These are phyloP conservation scores for Blastobotrys chiropterorum DNA, from an alignment of 805 yeast species.

Conservation along the genomic window DNA sequence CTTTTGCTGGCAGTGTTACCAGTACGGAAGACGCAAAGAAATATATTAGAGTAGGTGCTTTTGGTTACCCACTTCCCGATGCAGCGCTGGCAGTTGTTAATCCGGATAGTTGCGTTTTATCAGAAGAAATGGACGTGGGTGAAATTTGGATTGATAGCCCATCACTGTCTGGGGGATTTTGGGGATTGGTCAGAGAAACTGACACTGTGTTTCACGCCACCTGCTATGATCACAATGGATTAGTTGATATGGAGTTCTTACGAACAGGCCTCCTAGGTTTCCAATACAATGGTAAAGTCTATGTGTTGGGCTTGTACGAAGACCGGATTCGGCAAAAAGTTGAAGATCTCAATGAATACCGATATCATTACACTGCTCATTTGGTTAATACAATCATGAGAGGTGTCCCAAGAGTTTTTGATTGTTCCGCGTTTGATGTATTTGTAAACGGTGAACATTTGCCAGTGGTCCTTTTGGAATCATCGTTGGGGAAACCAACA, in stretches of 20 bases:
- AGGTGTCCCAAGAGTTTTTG: slow-evolving; percentile 73
- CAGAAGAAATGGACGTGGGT: slow-evolving; percentile 76
- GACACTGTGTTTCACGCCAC: slow-evolving; percentile 74
- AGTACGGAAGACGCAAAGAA: slow-evolving; percentile 37
- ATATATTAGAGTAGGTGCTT: slow-evolving; percentile 73
- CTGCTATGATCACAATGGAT: slow-evolving; percentile 66
- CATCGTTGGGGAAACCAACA: slow-evolving; percentile 34
- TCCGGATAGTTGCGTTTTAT: slow-evolving; percentile 78
- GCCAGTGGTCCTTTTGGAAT: slow-evolving; percentile 81
- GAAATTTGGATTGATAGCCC: slow-evolving; percentile 98
- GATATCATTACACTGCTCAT: slow-evolving; percentile 83
- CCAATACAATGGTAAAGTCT: slow-evolving; percentile 78
- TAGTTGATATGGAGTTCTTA: slow-evolving; percentile 68
- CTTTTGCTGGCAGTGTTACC: slow-evolving; percentile 32
- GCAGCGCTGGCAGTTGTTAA: slow-evolving; percentile 90
- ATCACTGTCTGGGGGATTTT: slow-evolving; percentile 83
- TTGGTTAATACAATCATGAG: slow-evolving; percentile 77
- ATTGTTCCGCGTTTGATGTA: slow-evolving; percentile 87
- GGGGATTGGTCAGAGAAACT: slow-evolving; percentile 64
- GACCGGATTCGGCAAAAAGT: slow-evolving; percentile 70
- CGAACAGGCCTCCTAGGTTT: slow-evolving; percentile 92
- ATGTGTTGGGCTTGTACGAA: slow-evolving; percentile 82
- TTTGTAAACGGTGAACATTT: slow-evolving; percentile 72
- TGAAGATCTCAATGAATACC: slow-evolving; percentile 21
- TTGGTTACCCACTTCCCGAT: slow-evolving; percentile 92